Percentiles rank a stretch among this genome's conserved stretches.
These are phyloP conservation scores for Mycena sanguinolenta DNA, from an alignment of 768 basidiomycete species.

Conservation along the genomic window DNA sequence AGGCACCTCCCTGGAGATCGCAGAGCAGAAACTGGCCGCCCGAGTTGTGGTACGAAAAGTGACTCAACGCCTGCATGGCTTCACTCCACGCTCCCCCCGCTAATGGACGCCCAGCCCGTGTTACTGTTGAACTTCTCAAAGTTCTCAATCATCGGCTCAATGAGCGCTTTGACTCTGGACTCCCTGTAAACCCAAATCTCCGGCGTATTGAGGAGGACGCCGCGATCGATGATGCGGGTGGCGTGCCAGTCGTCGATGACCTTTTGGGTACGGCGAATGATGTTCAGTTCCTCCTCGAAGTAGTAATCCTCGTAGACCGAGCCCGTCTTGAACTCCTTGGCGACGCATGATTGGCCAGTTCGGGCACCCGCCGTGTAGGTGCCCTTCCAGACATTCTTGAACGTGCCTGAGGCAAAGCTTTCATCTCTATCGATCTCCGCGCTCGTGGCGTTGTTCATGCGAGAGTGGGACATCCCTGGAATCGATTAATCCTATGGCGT, in stretches of 20 bases:
- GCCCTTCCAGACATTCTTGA: conserved; percentile 1
- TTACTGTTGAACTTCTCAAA: conserved; percentile 3
- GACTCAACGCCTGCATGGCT: conserved; percentile 1
- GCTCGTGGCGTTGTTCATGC: not conserved
- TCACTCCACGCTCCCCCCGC: not conserved
- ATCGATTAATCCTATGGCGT: no score
- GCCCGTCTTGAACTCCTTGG: conserved; percentile 1
- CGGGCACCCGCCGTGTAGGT: not conserved
- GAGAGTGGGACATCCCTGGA: not conserved
- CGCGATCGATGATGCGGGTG: not conserved
- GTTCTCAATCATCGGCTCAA: not conserved
- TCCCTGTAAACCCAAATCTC: not conserved
- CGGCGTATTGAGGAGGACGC: not conserved
- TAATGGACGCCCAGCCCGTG: not conserved
- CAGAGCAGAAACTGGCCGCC: not conserved
- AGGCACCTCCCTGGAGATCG: not conserved
- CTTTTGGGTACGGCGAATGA: not conserved
- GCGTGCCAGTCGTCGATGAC: not conserved
- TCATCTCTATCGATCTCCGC: not conserved
- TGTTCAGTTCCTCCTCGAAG: conserved; percentile 1
- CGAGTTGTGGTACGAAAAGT: not conserved
- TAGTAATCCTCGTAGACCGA: not conserved
- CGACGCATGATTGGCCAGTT: not conserved
- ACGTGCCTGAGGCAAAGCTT: not conserved
- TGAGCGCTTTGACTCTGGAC: not conserved